Evolutionary conservation across 1,284 basidiomycete genomes (phyloP), one percentile per base, ranked within the genome.

Genomic region (Microbotryomycetes sp.): DNA sequence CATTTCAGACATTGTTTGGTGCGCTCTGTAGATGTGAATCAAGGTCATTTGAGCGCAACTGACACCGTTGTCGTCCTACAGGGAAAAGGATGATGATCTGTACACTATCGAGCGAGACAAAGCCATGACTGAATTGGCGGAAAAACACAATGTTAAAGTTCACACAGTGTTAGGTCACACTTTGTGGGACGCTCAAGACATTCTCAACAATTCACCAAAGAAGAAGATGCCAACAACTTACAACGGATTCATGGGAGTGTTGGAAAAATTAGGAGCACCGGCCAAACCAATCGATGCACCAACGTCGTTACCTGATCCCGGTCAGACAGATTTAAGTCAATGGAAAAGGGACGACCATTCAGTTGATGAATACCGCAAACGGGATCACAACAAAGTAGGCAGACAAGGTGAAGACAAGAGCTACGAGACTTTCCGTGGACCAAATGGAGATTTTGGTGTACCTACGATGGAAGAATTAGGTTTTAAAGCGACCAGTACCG

Each of bases 211-310:
- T 42, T 49, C 49, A 7, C 59, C 56, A 48, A 62, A 62, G 62
- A 75, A 74, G 23, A 82, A 84, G 61, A 80, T 82, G 1, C 73
- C 76, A 23, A 85, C 86, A 62, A 82, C 78, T 47, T 88, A 86
- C 71, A 83, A 87, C 71, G 74, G 79, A 19, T 88, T 88, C 67
- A 83, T 86, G 29, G 81, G 84, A 67, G 83, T 86, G 31, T 77
- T 88, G 48, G 84, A 87, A 4, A 22, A 50, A 5, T 36, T 66
- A 28, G 53, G 56, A 9, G 42, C 22, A 15, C 67, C 67, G 4
- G 12, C 64, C 1, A 54, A 52, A 22, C 72, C 74, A 5, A 65
- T 60, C 12, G 36, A 56, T 15, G 52, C 72, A 6, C 75, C 76
- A 0, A 59, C 45, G 14, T 49, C 49, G 3, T 53, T 77, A 5